Conservation (phyloP, 805 yeast genomes). For the Zygoascus bituminiphila region DNA sequence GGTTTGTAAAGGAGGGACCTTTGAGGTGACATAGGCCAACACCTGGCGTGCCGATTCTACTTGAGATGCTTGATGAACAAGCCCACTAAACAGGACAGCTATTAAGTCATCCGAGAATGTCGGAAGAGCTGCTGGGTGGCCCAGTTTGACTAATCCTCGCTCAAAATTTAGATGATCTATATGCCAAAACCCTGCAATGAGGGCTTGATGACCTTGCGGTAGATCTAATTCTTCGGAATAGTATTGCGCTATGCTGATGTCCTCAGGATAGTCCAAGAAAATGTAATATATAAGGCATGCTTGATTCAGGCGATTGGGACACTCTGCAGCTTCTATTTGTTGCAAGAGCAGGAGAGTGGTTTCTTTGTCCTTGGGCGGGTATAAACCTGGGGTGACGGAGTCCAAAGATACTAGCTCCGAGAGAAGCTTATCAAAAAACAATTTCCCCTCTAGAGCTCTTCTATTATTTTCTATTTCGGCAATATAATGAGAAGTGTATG, state of each 20-base stretch:
- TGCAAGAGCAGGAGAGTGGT: constrained; percentile 8
- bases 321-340: constrained; percentile 7
- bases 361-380: constrained; percentile 15
- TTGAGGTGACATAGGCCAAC: constrained; percentile 11
- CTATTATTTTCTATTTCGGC: constrained; percentile 6
- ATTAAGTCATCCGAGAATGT: constrained; percentile 11
- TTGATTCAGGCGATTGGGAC: constrained; percentile 8
- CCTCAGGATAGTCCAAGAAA: constrained; percentile 16
- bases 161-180: constrained; percentile 14
- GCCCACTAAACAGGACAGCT: not conserved
- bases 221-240: constrained; percentile 16
- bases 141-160: constrained; percentile 10
- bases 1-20: constrained; percentile 7
- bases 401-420: constrained; percentile 10
- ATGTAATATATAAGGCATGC: constrained; percentile 16
- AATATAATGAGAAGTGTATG: not conserved
- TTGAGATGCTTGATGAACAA: not conserved
- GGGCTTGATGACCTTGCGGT: constrained; percentile 13
- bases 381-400: constrained; percentile 2
- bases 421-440: constrained; percentile 15
- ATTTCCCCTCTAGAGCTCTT: constrained; percentile 9
- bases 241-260: constrained; percentile 14
- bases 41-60: not conserved
- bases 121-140: constrained; percentile 15
- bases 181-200: constrained; percentile 17